Percentiles rank a stretch among this genome's conserved stretches.
Conservation (phyloP, 371 early-diverging fungal genomes). For the Chytridiales sp. region DNA sequence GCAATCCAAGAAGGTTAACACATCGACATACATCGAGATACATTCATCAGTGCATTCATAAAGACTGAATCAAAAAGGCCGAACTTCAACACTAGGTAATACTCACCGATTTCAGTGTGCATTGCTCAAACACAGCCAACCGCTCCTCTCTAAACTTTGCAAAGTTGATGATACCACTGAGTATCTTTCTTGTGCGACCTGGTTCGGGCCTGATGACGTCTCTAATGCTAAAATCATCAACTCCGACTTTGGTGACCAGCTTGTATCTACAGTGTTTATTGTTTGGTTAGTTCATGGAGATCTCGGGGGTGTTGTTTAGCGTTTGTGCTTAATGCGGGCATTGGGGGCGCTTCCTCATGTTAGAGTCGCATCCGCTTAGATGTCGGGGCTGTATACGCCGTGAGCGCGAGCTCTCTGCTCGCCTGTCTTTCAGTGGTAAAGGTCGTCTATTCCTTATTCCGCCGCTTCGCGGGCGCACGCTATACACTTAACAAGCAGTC, state of each 20-base stretch:
- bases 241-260: slow-evolving; percentile 66
- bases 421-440: no score
- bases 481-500: not conserved
- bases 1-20: not conserved
- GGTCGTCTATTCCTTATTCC: no score
- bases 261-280: slow-evolving; percentile 38
- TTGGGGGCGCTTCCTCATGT: no score
- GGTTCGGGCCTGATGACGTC: slow-evolving; percentile 76
- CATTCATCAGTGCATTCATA: not conserved
- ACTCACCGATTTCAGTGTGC: slow-evolving; percentile 35
- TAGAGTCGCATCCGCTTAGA: no score
- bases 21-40: not conserved
- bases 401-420: no score
- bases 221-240: slow-evolving; percentile 66
- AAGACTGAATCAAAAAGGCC: not conserved
- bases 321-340: no score
- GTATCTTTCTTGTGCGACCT: slow-evolving; percentile 56
- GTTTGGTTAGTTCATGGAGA: no score
- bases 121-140: slow-evolving; percentile 41
- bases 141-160: slow-evolving; percentile 83
- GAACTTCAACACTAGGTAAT: not conserved
- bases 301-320: no score
- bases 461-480: no score
- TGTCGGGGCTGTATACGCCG: no score
- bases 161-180: slow-evolving; percentile 81